Conservation (phyloP, 2,329 filamentous ascomycete genomes). For the Fusarium foetens region DNA sequence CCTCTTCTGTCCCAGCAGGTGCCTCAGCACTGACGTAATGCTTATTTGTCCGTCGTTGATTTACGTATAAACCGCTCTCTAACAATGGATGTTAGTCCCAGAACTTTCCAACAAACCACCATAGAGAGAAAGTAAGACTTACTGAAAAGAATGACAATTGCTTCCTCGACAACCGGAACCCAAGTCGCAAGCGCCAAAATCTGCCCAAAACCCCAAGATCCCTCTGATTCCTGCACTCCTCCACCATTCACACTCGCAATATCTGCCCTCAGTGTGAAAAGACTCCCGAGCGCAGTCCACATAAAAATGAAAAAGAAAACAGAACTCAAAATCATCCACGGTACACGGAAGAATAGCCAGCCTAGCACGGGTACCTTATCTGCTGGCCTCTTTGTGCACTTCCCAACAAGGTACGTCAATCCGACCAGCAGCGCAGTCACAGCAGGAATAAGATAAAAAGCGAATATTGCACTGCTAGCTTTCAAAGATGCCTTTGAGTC, state of each 20-base stretch:
- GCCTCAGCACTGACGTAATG: rapidly evolving
- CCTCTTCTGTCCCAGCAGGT: neutral
- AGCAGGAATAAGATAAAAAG: rapidly evolving
- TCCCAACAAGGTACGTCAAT: neutral
- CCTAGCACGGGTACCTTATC: neutral
- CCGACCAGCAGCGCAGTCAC: neutral
- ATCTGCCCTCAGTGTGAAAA: rapidly evolving
- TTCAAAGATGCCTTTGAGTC: rapidly evolving
- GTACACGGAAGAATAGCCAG: neutral
- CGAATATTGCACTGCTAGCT: rapidly evolving
- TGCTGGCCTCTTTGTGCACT: neutral
- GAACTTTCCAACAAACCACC: rapidly evolving
- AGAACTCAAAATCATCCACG: rapidly evolving
- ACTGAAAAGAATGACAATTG: neutral
- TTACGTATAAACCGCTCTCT: neutral
- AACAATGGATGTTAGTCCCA: rapidly evolving
- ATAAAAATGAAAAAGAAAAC: rapidly evolving
- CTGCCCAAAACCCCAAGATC: neutral
- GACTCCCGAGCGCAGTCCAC: neutral
- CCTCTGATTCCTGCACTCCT: neutral
- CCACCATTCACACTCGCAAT: neutral
- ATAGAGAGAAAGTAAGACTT: rapidly evolving
- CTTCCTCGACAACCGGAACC: rapidly evolving
- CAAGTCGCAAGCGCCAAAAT: neutral
- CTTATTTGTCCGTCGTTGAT: neutral